Evolutionary conservation across 345 rosid species (phyloP).

Genomic region (Pistacia integerrima): DNA sequence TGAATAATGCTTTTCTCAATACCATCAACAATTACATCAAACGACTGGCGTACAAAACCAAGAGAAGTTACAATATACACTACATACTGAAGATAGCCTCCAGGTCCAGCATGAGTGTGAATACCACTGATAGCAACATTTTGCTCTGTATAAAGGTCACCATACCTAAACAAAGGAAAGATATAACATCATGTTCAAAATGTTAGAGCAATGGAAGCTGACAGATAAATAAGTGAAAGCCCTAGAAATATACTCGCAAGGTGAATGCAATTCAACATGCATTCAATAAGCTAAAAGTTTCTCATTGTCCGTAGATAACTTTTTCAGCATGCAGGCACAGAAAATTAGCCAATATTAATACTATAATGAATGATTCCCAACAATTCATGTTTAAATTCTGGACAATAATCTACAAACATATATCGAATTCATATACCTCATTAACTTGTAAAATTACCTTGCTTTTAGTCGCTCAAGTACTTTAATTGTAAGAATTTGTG

Average conservation of each 20-base stretch:
- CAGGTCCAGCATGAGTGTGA: slow-evolving; percentile 83
- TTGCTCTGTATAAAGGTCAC: slow-evolving; percentile 58
- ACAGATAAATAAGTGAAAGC: not conserved
- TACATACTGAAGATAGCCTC: slow-evolving; percentile 77
- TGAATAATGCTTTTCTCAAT: slow-evolving; percentile 63
- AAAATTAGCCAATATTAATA: not conserved
- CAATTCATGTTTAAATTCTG: not conserved
- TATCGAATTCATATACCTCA: not conserved
- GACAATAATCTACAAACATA: not conserved
- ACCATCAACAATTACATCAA: slow-evolving; percentile 68
- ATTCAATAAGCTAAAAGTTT: not conserved
- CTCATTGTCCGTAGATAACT: not conserved
- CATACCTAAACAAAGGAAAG: slow-evolving; percentile 45
- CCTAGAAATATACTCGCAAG: not conserved
- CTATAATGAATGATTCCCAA: not conserved
- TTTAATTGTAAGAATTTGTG: slow-evolving; percentile 66
- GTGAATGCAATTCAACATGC: not conserved
- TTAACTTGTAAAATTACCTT: slow-evolving; percentile 32
- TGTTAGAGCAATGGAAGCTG: slow-evolving; percentile 6
- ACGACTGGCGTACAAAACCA: slow-evolving; percentile 77
- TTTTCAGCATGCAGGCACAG: not conserved
- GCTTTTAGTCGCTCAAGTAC: slow-evolving; percentile 70
- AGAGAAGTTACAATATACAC: slow-evolving; percentile 74
- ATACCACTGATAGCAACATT: slow-evolving; percentile 81
- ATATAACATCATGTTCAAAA: slow-evolving; percentile 12